A percentile compares a stretch with the other conserved stretches of the same genome.
phyloP scores from a whole-genome alignment of 2,329 filamentous ascomycete genomes.

The Myriosclerotinia curreyana region DNA sequence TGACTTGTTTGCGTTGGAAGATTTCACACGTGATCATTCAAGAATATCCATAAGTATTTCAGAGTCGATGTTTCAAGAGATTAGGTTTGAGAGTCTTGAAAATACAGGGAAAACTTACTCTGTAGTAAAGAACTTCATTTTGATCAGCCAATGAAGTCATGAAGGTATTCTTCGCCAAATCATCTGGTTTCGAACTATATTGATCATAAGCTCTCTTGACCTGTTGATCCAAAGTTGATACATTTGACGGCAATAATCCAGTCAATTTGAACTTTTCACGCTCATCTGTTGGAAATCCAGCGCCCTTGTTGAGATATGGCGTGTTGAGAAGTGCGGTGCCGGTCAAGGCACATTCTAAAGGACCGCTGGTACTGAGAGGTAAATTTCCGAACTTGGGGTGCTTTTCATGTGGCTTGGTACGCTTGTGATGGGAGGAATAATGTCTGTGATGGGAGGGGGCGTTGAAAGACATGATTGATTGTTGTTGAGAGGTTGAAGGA shows the following conservation, averaged over 20 bases:
- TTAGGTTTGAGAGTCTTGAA: neutral
- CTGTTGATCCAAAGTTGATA: slow-evolving; percentile 76
- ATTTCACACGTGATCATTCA: neutral
- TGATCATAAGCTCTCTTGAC: slow-evolving; percentile 76
- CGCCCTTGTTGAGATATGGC: slow-evolving; percentile 78
- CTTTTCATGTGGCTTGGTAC: slow-evolving; percentile 31
- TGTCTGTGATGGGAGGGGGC: slow-evolving; percentile 11
- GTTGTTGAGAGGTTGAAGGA: neutral
- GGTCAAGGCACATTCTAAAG: slow-evolving; percentile 49
- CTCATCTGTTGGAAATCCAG: slow-evolving; percentile 69
- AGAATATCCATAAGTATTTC: neutral
- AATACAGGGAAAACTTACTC: slow-evolving; percentile 45
- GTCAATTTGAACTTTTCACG: slow-evolving; percentile 66
- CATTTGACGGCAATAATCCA: slow-evolving; percentile 67
- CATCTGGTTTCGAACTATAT: slow-evolving; percentile 59
- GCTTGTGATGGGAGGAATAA: slow-evolving; percentile 30
- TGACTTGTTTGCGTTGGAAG: neutral
- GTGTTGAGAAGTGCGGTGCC: slow-evolving; percentile 59
- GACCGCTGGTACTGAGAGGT: slow-evolving; percentile 48
- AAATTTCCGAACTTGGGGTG: slow-evolving; percentile 45
- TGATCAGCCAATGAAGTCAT: slow-evolving; percentile 82
- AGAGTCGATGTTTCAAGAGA: neutral
- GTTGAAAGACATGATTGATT: slow-evolving; percentile 14
- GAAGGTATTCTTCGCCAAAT: slow-evolving; percentile 83
- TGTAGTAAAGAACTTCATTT: slow-evolving; percentile 79